A percentile compares a stretch with the other conserved stretches of the same genome.
These are phyloP conservation scores for Mycena leptocephala DNA, from an alignment of 768 basidiomycete genomes.

Conservation along the genomic window DNA sequence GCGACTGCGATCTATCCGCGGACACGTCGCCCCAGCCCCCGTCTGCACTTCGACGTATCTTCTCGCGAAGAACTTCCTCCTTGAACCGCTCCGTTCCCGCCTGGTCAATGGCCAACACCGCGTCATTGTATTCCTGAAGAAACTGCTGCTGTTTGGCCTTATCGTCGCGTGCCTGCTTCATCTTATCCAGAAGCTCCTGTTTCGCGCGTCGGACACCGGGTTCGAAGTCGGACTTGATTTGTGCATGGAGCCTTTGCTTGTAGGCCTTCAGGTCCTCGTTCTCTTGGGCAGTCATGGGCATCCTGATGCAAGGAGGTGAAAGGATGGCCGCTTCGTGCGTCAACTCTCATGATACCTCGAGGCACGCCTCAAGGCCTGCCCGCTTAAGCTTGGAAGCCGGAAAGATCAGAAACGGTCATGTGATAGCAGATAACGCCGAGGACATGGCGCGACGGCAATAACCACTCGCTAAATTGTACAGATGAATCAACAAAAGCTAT, in stretches of 20 bases:
- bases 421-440: not conserved
- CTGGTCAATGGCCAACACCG: constrained; percentile 24
- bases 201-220: constrained; percentile 24
- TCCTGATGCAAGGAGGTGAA: not conserved
- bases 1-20: constrained; percentile 29
- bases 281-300: constrained; percentile 25
- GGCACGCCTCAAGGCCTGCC: constrained; percentile 34
- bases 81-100: constrained; percentile 25
- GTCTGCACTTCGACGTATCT: constrained; percentile 23
- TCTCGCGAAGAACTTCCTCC: constrained; percentile 28
- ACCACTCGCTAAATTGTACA: not conserved
- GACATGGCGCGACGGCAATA: not conserved
- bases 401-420: constrained; percentile 1
- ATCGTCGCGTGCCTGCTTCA: constrained; percentile 32
- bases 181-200: constrained; percentile 31
- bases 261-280: constrained; percentile 30
- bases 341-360: constrained; percentile 23
- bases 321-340: constrained; percentile 22
- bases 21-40: constrained; percentile 22
- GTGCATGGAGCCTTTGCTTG: constrained; percentile 30
- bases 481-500: not conserved
- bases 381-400: not conserved
- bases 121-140: constrained; percentile 33
- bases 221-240: constrained; percentile 34
- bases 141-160: constrained; percentile 27